These are phyloP conservation scores for Bipolaris gigantea DNA, from an alignment of 2,329 filamentous ascomycete species.

Conservation along the genomic window DNA sequence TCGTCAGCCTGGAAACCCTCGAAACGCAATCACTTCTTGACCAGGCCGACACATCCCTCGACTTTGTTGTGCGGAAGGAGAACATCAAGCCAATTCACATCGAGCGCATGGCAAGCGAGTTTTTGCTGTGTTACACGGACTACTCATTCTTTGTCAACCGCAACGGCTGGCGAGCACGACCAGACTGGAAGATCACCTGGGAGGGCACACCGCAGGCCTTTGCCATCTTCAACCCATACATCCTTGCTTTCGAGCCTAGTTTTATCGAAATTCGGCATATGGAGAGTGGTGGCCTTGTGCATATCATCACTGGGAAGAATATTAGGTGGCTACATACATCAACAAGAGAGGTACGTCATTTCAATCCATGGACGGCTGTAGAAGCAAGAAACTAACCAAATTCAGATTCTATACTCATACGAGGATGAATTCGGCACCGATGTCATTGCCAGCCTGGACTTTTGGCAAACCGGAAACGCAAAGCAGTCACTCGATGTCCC, in stretches of 20 bases:
- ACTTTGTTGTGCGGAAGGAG: slow-evolving; percentile 93
- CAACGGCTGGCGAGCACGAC: slow-evolving; percentile 93
- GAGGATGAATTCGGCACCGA: slow-evolving; percentile 95
- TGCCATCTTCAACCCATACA: slow-evolving; percentile 94
- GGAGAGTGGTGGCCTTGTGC: slow-evolving; percentile 85
- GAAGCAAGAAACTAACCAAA: slow-evolving; percentile 16
- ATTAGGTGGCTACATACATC: slow-evolving; percentile 97
- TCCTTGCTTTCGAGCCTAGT: slow-evolving; percentile 93
- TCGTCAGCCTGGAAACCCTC: slow-evolving; percentile 94
- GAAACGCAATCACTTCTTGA: slow-evolving; percentile 96
- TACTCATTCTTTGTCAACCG: slow-evolving; percentile 99
- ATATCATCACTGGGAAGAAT: slow-evolving; percentile 95
- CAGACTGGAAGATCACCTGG: slow-evolving; percentile 98
- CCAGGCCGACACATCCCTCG: slow-evolving; percentile 94
- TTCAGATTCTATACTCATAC: slow-evolving; percentile 92
- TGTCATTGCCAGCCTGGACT: slow-evolving; percentile 91
- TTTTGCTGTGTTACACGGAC: slow-evolving; percentile 96
- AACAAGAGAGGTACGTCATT: slow-evolving; percentile 78
- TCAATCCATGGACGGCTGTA: neutral
- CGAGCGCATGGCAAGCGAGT: slow-evolving; percentile 94
- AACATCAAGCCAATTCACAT: slow-evolving; percentile 95
- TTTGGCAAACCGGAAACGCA: slow-evolving; percentile 64
- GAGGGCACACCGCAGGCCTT: slow-evolving; percentile 91
- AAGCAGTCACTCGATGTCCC: slow-evolving; percentile 33
- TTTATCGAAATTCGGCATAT: slow-evolving; percentile 97